Evolutionary conservation across 495 filamentous ascomycete species (phyloP).

Genomic region (Podospora fimiseda): DNA sequence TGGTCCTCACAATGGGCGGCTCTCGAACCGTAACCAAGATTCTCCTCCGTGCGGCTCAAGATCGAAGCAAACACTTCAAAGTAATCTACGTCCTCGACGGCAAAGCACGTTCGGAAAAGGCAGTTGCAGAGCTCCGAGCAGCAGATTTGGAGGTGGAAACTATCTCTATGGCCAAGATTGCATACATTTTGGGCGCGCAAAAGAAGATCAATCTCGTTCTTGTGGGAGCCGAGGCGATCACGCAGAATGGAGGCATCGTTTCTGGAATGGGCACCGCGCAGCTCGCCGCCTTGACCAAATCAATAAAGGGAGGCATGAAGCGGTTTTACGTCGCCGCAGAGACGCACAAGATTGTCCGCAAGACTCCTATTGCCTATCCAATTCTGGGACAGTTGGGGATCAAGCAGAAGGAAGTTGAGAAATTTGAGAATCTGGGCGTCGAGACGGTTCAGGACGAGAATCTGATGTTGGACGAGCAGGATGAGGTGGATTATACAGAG

Average conservation of each 20-base stretch:
- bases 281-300: constrained; percentile 74
- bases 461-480: constrained; percentile 25
- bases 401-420: constrained; percentile 59
- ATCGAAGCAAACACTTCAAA: constrained; percentile 55
- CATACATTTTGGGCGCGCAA: constrained; percentile 62
- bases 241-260: constrained; percentile 90
- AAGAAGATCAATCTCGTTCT: constrained; percentile 74
- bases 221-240: constrained; percentile 89
- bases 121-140: constrained; percentile 61
- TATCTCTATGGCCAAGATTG: constrained; percentile 68
- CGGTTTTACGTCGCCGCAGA: constrained; percentile 90
- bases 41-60: constrained; percentile 63
- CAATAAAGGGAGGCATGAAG: constrained; percentile 50
- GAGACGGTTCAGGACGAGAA: constrained; percentile 27
- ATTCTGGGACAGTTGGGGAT: constrained; percentile 35
- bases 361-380: constrained; percentile 20
- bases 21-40: constrained; percentile 76
- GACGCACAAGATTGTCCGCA: constrained; percentile 65
- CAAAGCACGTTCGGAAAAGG: constrained; percentile 44
- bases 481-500: constrained; percentile 76
- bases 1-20: constrained; percentile 82
- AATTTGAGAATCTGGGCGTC: constrained; percentile 54
- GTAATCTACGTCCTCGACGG: constrained; percentile 76
- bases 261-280: constrained; percentile 88
- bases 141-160: constrained; percentile 77